Evolutionary conservation across 306 rosid genomes (phyloP).

Genomic region (Lathyrus aphaca): DNA sequence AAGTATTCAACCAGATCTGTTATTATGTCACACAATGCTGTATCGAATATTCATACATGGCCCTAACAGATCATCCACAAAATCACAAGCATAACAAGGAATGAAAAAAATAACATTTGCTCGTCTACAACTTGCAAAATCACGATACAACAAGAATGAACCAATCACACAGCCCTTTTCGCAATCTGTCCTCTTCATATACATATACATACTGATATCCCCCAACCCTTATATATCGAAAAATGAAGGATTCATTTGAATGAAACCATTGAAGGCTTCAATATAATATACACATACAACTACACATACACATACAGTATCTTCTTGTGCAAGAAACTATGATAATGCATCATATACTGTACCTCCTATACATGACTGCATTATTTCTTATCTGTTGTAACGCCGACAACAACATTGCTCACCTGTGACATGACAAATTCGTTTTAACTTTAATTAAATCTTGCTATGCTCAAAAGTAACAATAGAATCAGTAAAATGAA

Average conservation of each 20-base stretch:
- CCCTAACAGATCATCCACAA: constrained; percentile 26
- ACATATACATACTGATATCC: constrained; percentile 42
- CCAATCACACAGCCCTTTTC: constrained; percentile 43
- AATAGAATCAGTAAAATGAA: constrained; percentile 6
- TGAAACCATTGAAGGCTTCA: constrained; percentile 33
- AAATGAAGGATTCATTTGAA: constrained; percentile 25
- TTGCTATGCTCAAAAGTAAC: constrained; percentile 24
- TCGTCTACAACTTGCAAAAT: constrained; percentile 31
- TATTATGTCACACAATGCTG: constrained; percentile 16
- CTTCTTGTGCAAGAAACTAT: constrained; percentile 31
- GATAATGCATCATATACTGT: constrained; percentile 36
- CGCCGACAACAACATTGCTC: constrained; percentile 96
- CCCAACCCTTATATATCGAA: constrained; percentile 28
- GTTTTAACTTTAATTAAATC: constrained; percentile 1
- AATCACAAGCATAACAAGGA: constrained; percentile 32
- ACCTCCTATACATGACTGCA: constrained; percentile 24
- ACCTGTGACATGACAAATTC: constrained; percentile 62
- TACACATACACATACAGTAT: constrained; percentile 42
- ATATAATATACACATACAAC: constrained; percentile 39
- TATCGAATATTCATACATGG: constrained; percentile 18
- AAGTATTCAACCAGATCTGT: constrained; percentile 19
- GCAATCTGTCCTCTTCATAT: constrained; percentile 35
- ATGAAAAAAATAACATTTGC: constrained; percentile 27
- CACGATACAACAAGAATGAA: constrained; percentile 42
- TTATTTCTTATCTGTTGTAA: constrained; percentile 85